Conservation (phyloP, 1,139 yeast genomes). For the Candida freyschussii region DNA sequence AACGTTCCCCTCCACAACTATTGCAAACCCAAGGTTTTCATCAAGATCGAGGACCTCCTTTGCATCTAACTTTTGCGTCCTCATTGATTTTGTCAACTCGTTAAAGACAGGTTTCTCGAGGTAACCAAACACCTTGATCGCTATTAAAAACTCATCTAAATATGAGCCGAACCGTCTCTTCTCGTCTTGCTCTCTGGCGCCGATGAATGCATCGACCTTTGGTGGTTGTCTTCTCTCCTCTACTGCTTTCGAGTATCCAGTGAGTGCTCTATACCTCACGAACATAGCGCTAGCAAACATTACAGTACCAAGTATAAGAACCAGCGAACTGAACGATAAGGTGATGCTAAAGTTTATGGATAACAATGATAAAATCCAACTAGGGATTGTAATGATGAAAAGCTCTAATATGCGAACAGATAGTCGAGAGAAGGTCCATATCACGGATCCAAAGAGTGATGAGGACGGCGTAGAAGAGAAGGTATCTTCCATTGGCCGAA, state of each 20-base stretch:
- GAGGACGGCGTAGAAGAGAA: conserved; percentile 2
- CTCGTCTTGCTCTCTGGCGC: conserved; percentile 14
- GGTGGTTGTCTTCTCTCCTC: conserved; percentile 37
- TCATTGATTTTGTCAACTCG: conserved; percentile 87
- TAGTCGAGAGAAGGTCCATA: conserved; percentile 7
- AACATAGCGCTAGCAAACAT: conserved; percentile 31
- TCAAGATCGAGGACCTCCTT: conserved; percentile 74
- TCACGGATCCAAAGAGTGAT: conserved; percentile 1
- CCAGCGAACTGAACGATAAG: conserved; percentile 20
- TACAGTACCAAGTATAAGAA: conserved; percentile 8
- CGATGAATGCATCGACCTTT: conserved; percentile 12
- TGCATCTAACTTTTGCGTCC: conserved; percentile 73
- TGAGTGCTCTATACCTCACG: conserved; percentile 46
- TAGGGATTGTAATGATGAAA: conserved; percentile 16
- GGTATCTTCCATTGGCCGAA: too few relatives aligned
- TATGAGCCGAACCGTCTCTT: conserved; percentile 49
- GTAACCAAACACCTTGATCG: conserved; percentile 92
- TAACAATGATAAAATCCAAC: conserved; percentile 13
- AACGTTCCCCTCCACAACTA: conserved; percentile 90
- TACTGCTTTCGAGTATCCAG: conserved; percentile 48
- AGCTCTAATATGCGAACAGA: conserved; percentile 8
- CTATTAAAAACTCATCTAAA: conserved; percentile 83
- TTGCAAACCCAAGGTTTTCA: conserved; percentile 77
- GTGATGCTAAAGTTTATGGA: conserved; percentile 22
- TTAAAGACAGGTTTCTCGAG: conserved; percentile 87